phyloP scores from a whole-genome alignment of 2,329 filamentous ascomycete genomes.

The Lachnellula subtilissima region DNA sequence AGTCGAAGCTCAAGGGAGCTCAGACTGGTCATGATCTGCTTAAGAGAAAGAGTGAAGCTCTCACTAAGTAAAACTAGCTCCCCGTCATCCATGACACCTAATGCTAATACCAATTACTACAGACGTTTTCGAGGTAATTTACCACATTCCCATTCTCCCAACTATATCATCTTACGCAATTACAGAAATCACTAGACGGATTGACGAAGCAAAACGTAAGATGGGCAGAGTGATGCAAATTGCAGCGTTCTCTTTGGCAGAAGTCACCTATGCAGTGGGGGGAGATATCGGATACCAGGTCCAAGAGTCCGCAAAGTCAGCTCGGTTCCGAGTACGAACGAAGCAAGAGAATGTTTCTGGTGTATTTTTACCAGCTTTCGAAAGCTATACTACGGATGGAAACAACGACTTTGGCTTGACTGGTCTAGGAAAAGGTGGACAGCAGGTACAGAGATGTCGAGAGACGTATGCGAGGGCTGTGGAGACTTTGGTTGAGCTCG shows the following conservation, averaged over 20 bases:
- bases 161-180: neutral
- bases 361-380: slow-evolving; percentile 89
- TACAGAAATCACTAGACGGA: slow-evolving; percentile 90
- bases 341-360: slow-evolving; percentile 99
- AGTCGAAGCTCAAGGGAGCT: slow-evolving; percentile 92
- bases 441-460: slow-evolving; percentile 90
- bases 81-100: slow-evolving; percentile 1
- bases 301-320: slow-evolving; percentile 89
- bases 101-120: slow-evolving; percentile 25
- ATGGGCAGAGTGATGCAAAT: slow-evolving; percentile 99
- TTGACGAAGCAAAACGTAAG: slow-evolving; percentile 98
- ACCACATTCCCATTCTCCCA: neutral
- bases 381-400: slow-evolving; percentile 82
- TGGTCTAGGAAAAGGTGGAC: slow-evolving; percentile 91
- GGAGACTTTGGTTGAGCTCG: slow-evolving; percentile 90
- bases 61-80: slow-evolving; percentile 72
- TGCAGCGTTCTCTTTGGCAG: slow-evolving; percentile 92
- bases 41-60: slow-evolving; percentile 95
- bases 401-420: slow-evolving; percentile 96
- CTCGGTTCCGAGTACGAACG: slow-evolving; percentile 86
- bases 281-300: slow-evolving; percentile 96
- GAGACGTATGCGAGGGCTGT: slow-evolving; percentile 96
- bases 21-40: slow-evolving; percentile 89
- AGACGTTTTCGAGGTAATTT: slow-evolving; percentile 81
- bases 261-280: slow-evolving; percentile 95